These are phyloP conservation scores for Symbiodinium natans DNA, from an alignment of 73 alveolate species.

Conservation along the genomic window DNA sequence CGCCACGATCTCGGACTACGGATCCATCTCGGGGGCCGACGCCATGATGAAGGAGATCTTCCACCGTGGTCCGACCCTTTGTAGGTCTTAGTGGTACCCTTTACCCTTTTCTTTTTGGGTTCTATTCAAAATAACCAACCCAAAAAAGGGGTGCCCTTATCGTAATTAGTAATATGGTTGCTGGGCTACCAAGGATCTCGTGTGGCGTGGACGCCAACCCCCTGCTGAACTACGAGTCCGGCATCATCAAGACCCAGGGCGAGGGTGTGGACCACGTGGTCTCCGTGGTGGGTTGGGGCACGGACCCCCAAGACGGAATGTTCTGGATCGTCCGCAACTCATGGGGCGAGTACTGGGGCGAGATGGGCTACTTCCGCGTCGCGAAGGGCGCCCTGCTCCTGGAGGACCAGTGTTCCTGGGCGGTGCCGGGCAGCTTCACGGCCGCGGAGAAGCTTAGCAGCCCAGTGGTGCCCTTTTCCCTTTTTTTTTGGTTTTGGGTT, in stretches of 20 bases:
- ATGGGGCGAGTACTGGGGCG: constrained; percentile 98
- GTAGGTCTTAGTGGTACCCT: too few relatives aligned
- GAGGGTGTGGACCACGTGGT: constrained; percentile 95
- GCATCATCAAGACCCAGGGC: constrained; percentile 95
- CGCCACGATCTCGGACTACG: constrained; percentile 94
- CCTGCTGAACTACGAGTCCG: constrained; percentile 95
- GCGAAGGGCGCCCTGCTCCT: constrained; percentile 21
- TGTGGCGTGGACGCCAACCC: constrained; percentile 95
- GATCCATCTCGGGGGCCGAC: constrained; percentile 95
- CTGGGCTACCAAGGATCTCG: too few relatives aligned
- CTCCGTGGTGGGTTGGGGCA: constrained; percentile 96
- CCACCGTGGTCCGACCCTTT: constrained; percentile 95
- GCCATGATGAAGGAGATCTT: constrained; percentile 95
- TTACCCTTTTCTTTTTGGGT: too few relatives aligned
- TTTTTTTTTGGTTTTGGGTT: too few relatives aligned
- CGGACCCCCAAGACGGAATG: constrained; percentile 85
- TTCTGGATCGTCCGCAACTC: constrained; percentile 96
- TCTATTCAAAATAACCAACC: too few relatives aligned
- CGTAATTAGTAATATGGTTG: too few relatives aligned
- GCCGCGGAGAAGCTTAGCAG: too few relatives aligned
- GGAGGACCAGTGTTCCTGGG: constrained; percentile 46
- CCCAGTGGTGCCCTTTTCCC: too few relatives aligned
- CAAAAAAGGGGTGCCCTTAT: too few relatives aligned
- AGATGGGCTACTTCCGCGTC: constrained; percentile 95
- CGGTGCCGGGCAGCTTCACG: constrained; percentile 6